Evolutionary conservation across 2,329 filamentous ascomycete genomes (phyloP).

Genomic region (Fusarium clavum): DNA sequence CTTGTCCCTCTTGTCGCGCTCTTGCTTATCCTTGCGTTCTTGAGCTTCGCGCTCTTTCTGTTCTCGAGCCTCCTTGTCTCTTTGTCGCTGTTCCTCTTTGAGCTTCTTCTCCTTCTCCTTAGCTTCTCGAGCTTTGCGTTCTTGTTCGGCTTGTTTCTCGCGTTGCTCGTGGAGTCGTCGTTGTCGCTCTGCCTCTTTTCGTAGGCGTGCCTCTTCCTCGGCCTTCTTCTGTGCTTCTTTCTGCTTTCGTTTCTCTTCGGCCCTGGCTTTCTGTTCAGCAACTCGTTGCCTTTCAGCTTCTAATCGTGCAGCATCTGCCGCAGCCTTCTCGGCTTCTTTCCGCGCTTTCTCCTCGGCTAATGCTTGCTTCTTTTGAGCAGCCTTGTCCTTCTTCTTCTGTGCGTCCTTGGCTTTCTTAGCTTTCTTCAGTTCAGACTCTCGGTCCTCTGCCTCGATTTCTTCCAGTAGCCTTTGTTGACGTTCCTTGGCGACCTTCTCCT

Average conservation of each 20-base stretch:
- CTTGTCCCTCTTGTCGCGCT: constrained; percentile 71
- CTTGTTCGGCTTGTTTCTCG: constrained; percentile 84
- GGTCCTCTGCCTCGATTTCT: constrained; percentile 88
- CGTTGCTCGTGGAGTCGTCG: constrained; percentile 84
- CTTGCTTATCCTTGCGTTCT: constrained; percentile 70
- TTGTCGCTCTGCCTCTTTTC: constrained; percentile 87
- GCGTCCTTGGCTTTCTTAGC: constrained; percentile 95
- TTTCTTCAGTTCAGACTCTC: constrained; percentile 80
- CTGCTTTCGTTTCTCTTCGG: constrained; percentile 91
- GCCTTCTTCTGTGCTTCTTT: constrained; percentile 90
- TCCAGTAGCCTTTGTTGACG: constrained; percentile 91
- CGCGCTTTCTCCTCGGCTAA: constrained; percentile 91
- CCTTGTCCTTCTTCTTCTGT: constrained; percentile 95
- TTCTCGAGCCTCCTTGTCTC: constrained; percentile 82
- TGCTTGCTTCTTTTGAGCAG: constrained; percentile 85
- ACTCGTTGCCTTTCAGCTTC: constrained; percentile 81
- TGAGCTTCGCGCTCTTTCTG: constrained; percentile 76
- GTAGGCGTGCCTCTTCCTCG: constrained; percentile 86
- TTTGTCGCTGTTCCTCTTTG: constrained; percentile 83
- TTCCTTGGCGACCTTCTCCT: constrained; percentile 94
- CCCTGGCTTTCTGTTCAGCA: constrained; percentile 83
- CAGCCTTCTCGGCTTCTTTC: constrained; percentile 88
- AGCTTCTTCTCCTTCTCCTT: constrained; percentile 82
- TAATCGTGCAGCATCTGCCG: constrained; percentile 81
- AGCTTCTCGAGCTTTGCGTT: constrained; percentile 76